Evolutionary conservation across 495 filamentous ascomycete species (phyloP).

Genomic region (Hypoxylon trugodes): DNA sequence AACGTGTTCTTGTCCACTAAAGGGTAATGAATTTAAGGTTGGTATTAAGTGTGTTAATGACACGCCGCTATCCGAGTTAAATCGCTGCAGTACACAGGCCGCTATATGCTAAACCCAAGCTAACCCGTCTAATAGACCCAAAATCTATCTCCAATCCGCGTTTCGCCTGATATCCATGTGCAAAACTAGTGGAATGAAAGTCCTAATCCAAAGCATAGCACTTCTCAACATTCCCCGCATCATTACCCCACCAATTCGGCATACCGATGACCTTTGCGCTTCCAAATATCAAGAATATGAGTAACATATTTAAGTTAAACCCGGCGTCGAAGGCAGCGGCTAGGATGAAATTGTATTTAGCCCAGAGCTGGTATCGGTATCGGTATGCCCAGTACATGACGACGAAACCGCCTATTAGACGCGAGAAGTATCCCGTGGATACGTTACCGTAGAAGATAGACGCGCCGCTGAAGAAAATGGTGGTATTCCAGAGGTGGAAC

Average conservation of each 20-base stretch:
- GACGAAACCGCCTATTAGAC: constrained; percentile 64
- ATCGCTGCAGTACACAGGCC: too few relatives aligned
- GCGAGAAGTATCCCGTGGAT: constrained; percentile 63
- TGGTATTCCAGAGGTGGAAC: constrained; percentile 65
- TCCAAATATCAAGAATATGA: constrained; percentile 65
- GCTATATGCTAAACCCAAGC: too few relatives aligned
- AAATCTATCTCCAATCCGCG: too few relatives aligned
- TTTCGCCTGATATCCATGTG: too few relatives aligned
- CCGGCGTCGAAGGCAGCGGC: constrained; percentile 66
- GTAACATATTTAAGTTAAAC: constrained; percentile 64
- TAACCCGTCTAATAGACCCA: too few relatives aligned
- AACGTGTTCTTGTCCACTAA: too few relatives aligned
- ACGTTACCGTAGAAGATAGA: constrained; percentile 58
- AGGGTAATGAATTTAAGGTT: too few relatives aligned
- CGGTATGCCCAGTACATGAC: constrained; percentile 64
- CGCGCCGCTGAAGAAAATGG: constrained; percentile 60
- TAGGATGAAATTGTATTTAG: constrained; percentile 64
- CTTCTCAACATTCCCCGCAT: constrained; percentile 46
- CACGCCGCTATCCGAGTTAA: too few relatives aligned
- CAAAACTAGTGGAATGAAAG: background rate
- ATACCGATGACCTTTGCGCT: constrained; percentile 61
- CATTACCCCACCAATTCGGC: constrained; percentile 68
- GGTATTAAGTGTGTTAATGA: too few relatives aligned
- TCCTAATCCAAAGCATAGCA: constrained; percentile 44
- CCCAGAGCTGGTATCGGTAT: constrained; percentile 63